A percentile compares a stretch with the other conserved stretches of the same genome.
Conservation (phyloP, 495 filamentous ascomycete species). For the Neurospora sp. region DNA sequence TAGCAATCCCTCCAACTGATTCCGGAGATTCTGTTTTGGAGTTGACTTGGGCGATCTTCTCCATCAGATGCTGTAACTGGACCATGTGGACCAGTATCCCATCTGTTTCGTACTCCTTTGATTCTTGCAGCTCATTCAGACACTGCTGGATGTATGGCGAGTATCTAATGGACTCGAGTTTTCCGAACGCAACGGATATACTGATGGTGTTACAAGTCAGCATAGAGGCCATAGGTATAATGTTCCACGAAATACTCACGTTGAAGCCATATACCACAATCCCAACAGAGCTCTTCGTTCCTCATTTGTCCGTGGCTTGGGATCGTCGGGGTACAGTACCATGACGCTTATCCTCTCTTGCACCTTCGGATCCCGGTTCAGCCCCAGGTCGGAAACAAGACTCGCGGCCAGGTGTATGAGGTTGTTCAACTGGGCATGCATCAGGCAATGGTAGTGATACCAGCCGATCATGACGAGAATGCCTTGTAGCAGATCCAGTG, state of each 20-base stretch:
- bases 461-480: constrained; percentile 37
- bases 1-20: constrained; percentile 4
- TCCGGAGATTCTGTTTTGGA: constrained; percentile 8
- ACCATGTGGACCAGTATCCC: constrained; percentile 21
- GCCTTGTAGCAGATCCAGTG: constrained; percentile 39
- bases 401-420: constrained; percentile 35
- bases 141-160: constrained; percentile 27
- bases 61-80: constrained; percentile 29
- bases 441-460: constrained; percentile 32
- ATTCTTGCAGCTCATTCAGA: constrained; percentile 21
- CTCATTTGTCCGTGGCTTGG: constrained; percentile 15
- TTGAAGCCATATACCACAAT: constrained; percentile 32
- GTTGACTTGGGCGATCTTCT: constrained; percentile 24
- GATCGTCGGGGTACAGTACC: constrained; percentile 7
- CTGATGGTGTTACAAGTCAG: constrained; percentile 18
- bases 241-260: constrained; percentile 9
- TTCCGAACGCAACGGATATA: not conserved
- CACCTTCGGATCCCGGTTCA: constrained; percentile 26
- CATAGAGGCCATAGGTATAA: constrained; percentile 3
- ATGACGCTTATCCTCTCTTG: constrained; percentile 14
- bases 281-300: constrained; percentile 27
- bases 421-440: constrained; percentile 34
- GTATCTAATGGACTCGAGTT: constrained; percentile 22
- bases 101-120: constrained; percentile 24
- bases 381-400: constrained; percentile 34